Conservation (phyloP, 2,329 filamentous ascomycete genomes). For the Coleophoma eucalyptorum region DNA sequence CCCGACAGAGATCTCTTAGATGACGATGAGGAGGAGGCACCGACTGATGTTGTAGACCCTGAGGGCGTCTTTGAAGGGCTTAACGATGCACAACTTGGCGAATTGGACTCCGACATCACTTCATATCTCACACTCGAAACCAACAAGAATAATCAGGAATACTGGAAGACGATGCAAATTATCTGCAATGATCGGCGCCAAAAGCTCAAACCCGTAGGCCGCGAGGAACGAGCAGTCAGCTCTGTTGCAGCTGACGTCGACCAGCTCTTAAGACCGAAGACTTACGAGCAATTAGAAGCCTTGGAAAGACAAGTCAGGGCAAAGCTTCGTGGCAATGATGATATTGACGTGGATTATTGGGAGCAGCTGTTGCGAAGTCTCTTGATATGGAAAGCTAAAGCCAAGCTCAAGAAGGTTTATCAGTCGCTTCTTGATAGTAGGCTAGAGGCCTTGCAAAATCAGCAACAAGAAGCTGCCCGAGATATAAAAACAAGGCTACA, state of each 20-base stretch:
- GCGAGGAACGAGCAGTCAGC: conserved; percentile 69
- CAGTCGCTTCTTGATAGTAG: conserved; percentile 70
- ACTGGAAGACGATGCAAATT: conserved; percentile 87
- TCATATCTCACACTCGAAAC: conserved; percentile 80
- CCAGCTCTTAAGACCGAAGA: conserved; percentile 79
- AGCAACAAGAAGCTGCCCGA: conserved; percentile 65
- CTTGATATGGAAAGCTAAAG: conserved; percentile 87
- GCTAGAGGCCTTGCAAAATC: conserved; percentile 59
- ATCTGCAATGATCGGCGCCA: conserved; percentile 75
- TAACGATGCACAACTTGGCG: conserved; percentile 60
- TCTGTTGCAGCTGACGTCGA: conserved; percentile 88
- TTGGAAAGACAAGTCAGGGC: conserved; percentile 82
- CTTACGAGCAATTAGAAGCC: conserved; percentile 78
- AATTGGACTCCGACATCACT: conserved; percentile 77
- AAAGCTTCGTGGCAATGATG: conserved; percentile 82
- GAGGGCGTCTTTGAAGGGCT: conserved; percentile 76
- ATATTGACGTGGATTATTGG: conserved; percentile 96
- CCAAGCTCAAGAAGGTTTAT: conserved; percentile 74
- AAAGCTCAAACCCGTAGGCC: conserved; percentile 53
- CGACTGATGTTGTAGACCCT: conserved; percentile 75
- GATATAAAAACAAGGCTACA: conserved; percentile 48
- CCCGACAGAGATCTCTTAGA: conserved; percentile 80
- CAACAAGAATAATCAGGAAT: conserved; percentile 74
- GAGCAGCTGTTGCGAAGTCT: conserved; percentile 84
- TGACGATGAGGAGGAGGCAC: conserved; percentile 68